These are phyloP conservation scores for Violaceomyces palustris DNA, from an alignment of 1,284 basidiomycete genomes.

Conservation along the genomic window DNA sequence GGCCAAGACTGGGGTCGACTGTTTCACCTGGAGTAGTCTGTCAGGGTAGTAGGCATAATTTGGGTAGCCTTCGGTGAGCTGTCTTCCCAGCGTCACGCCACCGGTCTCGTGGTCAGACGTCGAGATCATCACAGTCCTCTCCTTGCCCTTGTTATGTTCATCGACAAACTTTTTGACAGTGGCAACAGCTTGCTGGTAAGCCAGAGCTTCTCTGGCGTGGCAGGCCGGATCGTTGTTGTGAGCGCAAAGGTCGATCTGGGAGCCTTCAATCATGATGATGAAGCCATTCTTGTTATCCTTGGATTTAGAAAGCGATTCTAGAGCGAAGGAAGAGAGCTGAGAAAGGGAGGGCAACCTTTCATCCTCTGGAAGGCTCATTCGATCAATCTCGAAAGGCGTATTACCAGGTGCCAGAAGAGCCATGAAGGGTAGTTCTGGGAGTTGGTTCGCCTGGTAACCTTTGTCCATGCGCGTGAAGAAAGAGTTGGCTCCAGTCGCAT, in stretches of 20 bases:
- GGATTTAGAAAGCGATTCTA: slow-evolving; percentile 14
- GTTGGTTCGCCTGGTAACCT: slow-evolving; percentile 7
- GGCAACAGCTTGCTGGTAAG: slow-evolving; percentile 52
- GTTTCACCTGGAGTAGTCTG: slow-evolving; percentile 47
- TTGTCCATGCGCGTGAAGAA: slow-evolving; percentile 1
- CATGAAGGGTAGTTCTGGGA: slow-evolving; percentile 29
- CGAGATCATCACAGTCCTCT: slow-evolving; percentile 50
- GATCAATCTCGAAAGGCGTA: slow-evolving; percentile 49
- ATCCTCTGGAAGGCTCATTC: slow-evolving; percentile 25
- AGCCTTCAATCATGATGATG: slow-evolving; percentile 49
- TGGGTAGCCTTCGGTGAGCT: slow-evolving; percentile 46
- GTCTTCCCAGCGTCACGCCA: slow-evolving; percentile 52
- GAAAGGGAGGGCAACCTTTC: slow-evolving; percentile 14
- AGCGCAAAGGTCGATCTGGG: slow-evolving; percentile 48
- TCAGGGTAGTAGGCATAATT: slow-evolving; percentile 53
- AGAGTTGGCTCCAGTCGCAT: slow-evolving; percentile 7
- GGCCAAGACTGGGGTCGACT: slow-evolving; percentile 47
- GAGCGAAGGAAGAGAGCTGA: slow-evolving; percentile 25
- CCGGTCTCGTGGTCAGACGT: slow-evolving; percentile 55
- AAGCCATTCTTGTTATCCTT: slow-evolving; percentile 35
- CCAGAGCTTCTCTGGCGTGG: slow-evolving; percentile 50
- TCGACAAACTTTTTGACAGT: slow-evolving; percentile 49
- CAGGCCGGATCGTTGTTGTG: slow-evolving; percentile 44
- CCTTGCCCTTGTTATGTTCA: slow-evolving; percentile 36
- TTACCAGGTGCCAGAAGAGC: slow-evolving; percentile 34